Base-by-base conservation (phyloP, 306 rosid species). In the Rosa chinensis region DNA sequence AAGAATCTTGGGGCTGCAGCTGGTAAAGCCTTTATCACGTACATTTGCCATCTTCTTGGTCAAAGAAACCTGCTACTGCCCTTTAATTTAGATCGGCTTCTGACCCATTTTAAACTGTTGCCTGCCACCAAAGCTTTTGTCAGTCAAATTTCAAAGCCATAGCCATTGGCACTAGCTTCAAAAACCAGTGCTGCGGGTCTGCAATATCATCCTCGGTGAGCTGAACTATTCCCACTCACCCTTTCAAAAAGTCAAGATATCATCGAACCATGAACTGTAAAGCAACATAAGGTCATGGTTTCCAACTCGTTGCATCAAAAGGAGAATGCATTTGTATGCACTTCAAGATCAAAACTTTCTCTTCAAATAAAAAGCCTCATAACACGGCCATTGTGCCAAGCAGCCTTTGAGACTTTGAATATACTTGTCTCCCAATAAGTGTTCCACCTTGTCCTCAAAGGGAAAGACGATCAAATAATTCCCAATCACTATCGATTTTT, bases 61-160 rank as follows among this genome's bases (percentile, higher is more conserved):
- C 76, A 75, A 75, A 42, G 61, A 74, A 28, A 18, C 69, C 4
- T n/a, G n/a, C 67, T 55, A 7, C 68, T 11, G 0, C 78, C 61
- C 75, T 43, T 43, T 25, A 3, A 7, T 35, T 14, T 25, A 48
- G 62, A 72, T 32, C 63, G 35, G 76, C 32, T 49, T 72, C 72
- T 72, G 25, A 35, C 67, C 39, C 67, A 61, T 61, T 61, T 11
- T 61, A 2, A 28, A 25, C 18, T 61, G 67, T 61, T 25, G 18
- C 64, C 6, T 55, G 10, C 35, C 64, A 58, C 64, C 63, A 58
- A 58, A 58, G 40, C 13, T 11, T 61, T 11, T 23, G 5, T 25
- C 67, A 5, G 67, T 62, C 12, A 59, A 5, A 23, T 4, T 23
- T 13, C 18, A 32, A 5, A 63, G 10, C 70, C 21, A 64, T 64